Percentiles rank a stretch among this genome's conserved stretches.
Evolutionary conservation across 2,329 filamentous ascomycete species (phyloP).

Genomic region (Chrysoporthe austroafricana): DNA sequence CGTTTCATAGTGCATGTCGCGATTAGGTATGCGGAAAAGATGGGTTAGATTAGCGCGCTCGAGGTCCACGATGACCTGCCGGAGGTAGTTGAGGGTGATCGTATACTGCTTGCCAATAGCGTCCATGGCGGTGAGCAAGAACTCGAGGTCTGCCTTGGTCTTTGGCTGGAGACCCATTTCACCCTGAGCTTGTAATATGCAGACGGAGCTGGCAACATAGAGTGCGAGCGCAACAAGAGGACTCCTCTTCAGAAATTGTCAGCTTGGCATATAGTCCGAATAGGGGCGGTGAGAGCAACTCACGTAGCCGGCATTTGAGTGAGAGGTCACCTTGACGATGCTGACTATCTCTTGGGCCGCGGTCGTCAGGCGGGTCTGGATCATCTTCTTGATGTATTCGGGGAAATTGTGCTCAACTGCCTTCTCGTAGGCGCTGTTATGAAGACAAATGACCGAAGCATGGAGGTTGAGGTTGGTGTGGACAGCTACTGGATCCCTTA

Average conservation of each 20-base stretch:
- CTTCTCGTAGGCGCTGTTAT: constrained; percentile 86
- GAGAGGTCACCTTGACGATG: constrained; percentile 78
- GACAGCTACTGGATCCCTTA: constrained; percentile 72
- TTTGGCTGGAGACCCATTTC: constrained; percentile 54
- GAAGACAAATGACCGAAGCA: constrained; percentile 83
- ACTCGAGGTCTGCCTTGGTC: constrained; percentile 63
- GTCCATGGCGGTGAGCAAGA: constrained; percentile 78
- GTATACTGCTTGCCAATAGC: constrained; percentile 73
- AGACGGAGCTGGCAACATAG: constrained; percentile 84
- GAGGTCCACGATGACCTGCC: constrained; percentile 82
- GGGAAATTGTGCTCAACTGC: constrained; percentile 73
- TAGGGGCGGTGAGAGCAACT: constrained; percentile 38
- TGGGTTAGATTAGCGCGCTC: constrained; percentile 43
- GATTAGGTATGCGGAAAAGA: constrained; percentile 20
- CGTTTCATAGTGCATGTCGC: neutral
- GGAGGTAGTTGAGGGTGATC: constrained; percentile 82
- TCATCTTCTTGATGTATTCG: constrained; percentile 67
- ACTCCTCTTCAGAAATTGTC: constrained; percentile 59
- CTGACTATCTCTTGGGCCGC: constrained; percentile 84
- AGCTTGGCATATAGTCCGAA: neutral
- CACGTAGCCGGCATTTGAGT: constrained; percentile 70
- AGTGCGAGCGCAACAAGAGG: constrained; percentile 81
- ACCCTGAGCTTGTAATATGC: constrained; percentile 76
- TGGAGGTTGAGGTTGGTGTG: constrained; percentile 90
- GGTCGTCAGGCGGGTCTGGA: constrained; percentile 73